These are phyloP conservation scores for Fusarium algeriense DNA, from an alignment of 2,329 filamentous ascomycete species.

Conservation along the genomic window DNA sequence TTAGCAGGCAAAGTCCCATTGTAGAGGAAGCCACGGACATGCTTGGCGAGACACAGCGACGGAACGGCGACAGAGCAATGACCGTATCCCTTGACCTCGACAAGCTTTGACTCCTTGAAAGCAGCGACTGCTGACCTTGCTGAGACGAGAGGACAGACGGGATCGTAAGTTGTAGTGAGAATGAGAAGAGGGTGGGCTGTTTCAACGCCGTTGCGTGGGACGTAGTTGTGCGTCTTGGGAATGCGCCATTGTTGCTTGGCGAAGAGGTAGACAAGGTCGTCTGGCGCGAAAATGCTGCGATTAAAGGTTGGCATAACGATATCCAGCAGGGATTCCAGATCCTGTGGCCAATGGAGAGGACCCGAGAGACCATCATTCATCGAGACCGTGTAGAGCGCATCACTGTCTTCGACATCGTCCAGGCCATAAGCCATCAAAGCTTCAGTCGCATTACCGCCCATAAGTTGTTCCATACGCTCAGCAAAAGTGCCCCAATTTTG, in stretches of 20 bases:
- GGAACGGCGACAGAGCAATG: constrained; percentile 56
- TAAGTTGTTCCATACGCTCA: constrained; percentile 50
- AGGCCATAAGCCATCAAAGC: constrained; percentile 53
- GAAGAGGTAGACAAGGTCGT: constrained; percentile 50
- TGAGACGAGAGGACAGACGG: constrained; percentile 63
- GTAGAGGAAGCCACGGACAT: constrained; percentile 53
- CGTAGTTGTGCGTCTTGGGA: constrained; percentile 48
- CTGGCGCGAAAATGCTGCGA: constrained; percentile 47
- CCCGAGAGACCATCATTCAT: constrained; percentile 49
- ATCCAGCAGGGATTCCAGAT: constrained; percentile 50
- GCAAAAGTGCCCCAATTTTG: constrained; percentile 54
- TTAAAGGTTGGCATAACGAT: constrained; percentile 52
- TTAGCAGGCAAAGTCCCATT: constrained; percentile 54
- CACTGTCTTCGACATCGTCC: constrained; percentile 32
- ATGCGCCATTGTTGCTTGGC: constrained; percentile 50
- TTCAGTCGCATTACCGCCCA: constrained; percentile 56
- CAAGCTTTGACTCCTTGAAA: constrained; percentile 54
- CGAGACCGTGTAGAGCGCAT: constrained; percentile 45
- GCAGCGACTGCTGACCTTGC: constrained; percentile 52
- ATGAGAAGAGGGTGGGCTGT: constrained; percentile 51
- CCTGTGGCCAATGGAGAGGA: constrained; percentile 49
- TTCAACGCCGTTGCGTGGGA: constrained; percentile 49
- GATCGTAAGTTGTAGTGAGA: constrained; percentile 53
- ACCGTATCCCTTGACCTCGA: constrained; percentile 59
- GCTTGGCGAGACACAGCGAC: constrained; percentile 53